Base-by-base conservation (phyloP, 768 basidiomycete genomes). In the Lanmaoa rubissima region DNA sequence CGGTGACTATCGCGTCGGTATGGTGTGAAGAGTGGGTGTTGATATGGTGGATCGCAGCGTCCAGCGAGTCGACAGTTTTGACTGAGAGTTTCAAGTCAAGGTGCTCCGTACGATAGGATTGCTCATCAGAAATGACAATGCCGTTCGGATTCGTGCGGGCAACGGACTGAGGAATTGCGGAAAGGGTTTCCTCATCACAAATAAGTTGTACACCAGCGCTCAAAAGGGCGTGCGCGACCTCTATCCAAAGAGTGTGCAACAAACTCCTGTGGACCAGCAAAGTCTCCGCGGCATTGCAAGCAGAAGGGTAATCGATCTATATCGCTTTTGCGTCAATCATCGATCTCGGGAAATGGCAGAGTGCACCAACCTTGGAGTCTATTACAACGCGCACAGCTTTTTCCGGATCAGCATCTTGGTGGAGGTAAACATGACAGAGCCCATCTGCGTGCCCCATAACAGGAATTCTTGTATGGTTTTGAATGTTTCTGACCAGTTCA, bases 391-490 rank as follows among this genome's bases (percentile, higher is more conserved):
- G 79, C 40, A 87, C 75, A 0, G 95, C 93, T 70, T 94, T 98
- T 55, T 85, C 81, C 39, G 76, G 64, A 61, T 90, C 83, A 0
- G 95, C 95, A 31, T 79, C 77, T 63, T 90, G 86, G 71, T 99
- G 96, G 6, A 99, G 74, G 70, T 87, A 98, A 6, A 97, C 84
- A 19, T 86, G 83, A 71, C 97, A 99, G 10, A 98, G 75, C 2
- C 97, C 97, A 72, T 99, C 97, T 8, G 97, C 95, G 67, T 99
- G 97, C 1, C 97, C 97, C 94, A 99, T 98, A 43, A 99, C 97
- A 2, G 97, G 89, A 58, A 99, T 98, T 56, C 89, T 80, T 0
- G 96, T 97, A 61, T 78, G 84, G 55, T 90, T 88, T 70, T 98
- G 93, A 56, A 99, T 97, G 70, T 78, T 89, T 63, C 76, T 80